Evolutionary conservation across 2,329 filamentous ascomycete genomes (phyloP), one percentile per base, ranked within the genome.

Genomic region (Talaromyces sp.): DNA sequence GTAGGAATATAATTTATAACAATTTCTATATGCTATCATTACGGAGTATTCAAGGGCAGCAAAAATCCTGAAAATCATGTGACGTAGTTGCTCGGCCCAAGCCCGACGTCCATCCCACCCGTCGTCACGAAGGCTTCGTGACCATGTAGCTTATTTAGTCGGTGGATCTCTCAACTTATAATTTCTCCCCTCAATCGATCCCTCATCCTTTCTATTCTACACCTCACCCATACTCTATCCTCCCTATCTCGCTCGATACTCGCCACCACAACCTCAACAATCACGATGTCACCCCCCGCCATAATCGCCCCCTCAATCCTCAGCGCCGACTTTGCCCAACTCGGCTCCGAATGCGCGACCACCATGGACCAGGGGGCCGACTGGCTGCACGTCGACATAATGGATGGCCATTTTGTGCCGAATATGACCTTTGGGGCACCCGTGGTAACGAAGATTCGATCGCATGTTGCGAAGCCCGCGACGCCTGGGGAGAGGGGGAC

Each of bases 251-350:
- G 1, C 17, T 3, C 51, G n/a, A 13, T 19, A 5, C 10, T 36
- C n/a, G 36, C 17, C 10, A 54, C 27, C 29, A 34, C 31, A 17
- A 22, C 4, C 19, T 19, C 10, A 4, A 36, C n/a, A 11, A 38
- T 22, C n/a, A 82, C 65, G 77, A 98, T 98, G 94, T 84, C 92
- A 65, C 95, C 94, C 27, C 88, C 89, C 68, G 91, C 95, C 58
- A 97, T 99, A 78, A 97, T 99, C 73, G 94, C 94, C 17, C 95
- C 95, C 34, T 98, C 94, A n/a, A 98, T 99, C 73, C 89, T 99
- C 67, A 96, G 93, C 74, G 94, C 94, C 70, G 94, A 99, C 85
- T 99, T 99, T 81, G 93, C 88, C 74, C 85, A 90, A 70, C 86
- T 99, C 65, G 93, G 94, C 72, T 86, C 88, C 74, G 94, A 92